Evolutionary conservation across 116 monocot genomes (phyloP).

Genomic region (Zostera marina): DNA sequence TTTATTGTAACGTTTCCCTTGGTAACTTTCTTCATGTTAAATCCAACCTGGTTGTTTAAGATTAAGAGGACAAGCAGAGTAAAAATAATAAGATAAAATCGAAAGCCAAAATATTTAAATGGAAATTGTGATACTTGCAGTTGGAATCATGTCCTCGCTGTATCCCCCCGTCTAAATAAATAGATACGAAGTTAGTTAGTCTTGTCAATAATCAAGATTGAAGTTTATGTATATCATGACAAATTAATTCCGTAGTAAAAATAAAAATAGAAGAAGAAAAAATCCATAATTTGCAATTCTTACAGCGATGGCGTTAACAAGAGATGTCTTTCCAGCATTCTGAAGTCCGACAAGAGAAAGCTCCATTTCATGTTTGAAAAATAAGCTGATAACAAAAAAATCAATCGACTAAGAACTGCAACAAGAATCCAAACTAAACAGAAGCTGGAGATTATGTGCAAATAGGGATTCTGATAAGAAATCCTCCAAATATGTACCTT

Average conservation of each 20-base stretch:
- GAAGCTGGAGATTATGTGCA: no score
- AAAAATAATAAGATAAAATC: background rate
- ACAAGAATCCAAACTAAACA: background rate
- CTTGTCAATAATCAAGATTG: background rate
- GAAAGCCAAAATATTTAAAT: background rate
- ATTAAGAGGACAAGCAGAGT: background rate
- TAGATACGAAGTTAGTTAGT: no score
- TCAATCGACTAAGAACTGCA: slow-evolving; percentile 4
- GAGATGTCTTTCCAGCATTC: slow-evolving; percentile 97
- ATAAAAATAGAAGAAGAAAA: no score
- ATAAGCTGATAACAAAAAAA: slow-evolving; percentile 35
- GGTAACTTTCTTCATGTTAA: slow-evolving; percentile 94
- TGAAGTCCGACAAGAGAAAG: slow-evolving; percentile 92
- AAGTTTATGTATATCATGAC: slow-evolving; percentile 4
- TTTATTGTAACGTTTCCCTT: slow-evolving; percentile 98
- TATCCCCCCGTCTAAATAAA: slow-evolving; percentile 63
- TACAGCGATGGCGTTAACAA: slow-evolving; percentile 89
- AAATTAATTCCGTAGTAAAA: background rate
- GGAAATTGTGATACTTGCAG: slow-evolving; percentile 27
- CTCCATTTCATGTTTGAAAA: slow-evolving; percentile 97
- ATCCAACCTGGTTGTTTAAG: slow-evolving; percentile 46
- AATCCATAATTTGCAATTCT: slow-evolving; percentile 11
- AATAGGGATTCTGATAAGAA: no score
- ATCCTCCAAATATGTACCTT: background rate
- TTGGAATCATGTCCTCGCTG: slow-evolving; percentile 96